Conservation (phyloP, 257 asterid genomes). For the Apocynum venetum region DNA sequence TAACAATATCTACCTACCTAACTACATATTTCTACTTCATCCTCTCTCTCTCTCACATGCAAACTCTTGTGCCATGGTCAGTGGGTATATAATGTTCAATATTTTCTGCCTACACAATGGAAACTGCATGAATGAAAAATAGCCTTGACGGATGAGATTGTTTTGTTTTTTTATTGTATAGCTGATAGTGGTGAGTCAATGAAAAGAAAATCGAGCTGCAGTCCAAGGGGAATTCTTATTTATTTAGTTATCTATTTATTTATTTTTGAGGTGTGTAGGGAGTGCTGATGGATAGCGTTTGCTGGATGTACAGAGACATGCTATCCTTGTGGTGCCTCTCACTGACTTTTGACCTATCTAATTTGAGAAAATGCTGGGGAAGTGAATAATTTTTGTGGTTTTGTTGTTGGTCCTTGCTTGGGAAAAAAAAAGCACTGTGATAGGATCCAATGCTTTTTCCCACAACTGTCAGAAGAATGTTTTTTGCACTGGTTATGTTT, state of each 20-base stretch:
- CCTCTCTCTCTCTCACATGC: not conserved
- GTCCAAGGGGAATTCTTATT: not conserved
- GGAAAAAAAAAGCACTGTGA: not conserved
- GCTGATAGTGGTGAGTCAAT: not conserved
- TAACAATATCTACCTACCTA: not conserved
- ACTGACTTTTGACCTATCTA: not conserved
- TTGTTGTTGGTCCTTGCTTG: too few relatives aligned
- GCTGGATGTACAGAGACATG: not conserved
- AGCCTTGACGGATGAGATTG: not conserved
- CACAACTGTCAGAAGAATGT: not conserved
- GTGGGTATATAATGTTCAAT: not conserved
- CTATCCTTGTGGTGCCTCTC: not conserved
- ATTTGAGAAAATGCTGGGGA: not conserved
- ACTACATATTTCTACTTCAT: not conserved
- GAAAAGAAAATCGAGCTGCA: not conserved
- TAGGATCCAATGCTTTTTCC: not conserved
- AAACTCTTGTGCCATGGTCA: not conserved
- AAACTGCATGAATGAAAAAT: not conserved
- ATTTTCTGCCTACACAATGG: not conserved
- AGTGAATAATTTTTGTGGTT: not conserved
- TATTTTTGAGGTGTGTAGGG: not conserved
- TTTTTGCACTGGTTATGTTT: not conserved
- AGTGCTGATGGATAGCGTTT: not conserved
- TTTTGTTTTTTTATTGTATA: not conserved
- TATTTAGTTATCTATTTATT: not conserved